These are phyloP conservation scores for Sanghuangporus baumii DNA, from an alignment of 1,284 basidiomycete species.

Conservation along the genomic window DNA sequence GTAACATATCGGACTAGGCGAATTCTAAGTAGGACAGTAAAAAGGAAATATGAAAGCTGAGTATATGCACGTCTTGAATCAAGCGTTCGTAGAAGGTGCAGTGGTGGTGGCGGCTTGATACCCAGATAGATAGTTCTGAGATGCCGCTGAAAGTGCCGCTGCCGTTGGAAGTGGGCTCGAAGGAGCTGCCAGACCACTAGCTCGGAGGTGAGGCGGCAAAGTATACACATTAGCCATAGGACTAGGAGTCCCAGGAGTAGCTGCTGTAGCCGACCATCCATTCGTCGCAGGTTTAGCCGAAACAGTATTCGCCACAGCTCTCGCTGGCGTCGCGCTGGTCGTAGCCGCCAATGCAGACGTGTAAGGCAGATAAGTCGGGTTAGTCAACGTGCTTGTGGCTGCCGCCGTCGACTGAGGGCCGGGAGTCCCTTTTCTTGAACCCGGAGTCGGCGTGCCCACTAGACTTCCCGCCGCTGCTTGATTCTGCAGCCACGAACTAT, in stretches of 20 bases:
- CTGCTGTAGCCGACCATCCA: conserved; percentile 11
- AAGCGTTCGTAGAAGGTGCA: conserved; percentile 2
- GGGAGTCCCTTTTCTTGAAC: conserved; percentile 8
- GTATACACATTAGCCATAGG: not conserved
- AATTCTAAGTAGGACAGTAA: not conserved
- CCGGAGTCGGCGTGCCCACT: conserved; percentile 6
- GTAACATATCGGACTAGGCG: not conserved
- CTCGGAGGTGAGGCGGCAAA: conserved; percentile 13
- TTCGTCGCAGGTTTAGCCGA: conserved; percentile 5
- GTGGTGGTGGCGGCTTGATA: conserved; percentile 1
- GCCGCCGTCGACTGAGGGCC: conserved; percentile 2
- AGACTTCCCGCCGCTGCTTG: not conserved
- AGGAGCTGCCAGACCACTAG: not conserved
- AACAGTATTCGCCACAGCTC: conserved; percentile 18
- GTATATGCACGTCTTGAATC: not conserved
- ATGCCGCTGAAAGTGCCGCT: not conserved
- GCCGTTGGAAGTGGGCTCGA: not conserved
- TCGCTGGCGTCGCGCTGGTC: conserved; percentile 8
- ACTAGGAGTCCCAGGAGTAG: not conserved
- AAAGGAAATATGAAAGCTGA: not conserved
- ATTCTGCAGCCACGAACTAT: conserved; percentile 6
- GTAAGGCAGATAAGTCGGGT: conserved; percentile 10
- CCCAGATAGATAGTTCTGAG: conserved; percentile 4
- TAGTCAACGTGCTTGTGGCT: not conserved
- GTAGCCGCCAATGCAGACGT: conserved; percentile 2